Percentiles rank a stretch among this genome's conserved stretches.
Conservation (phyloP, 208 protist species). For the Crithidia fasciculata region DNA sequence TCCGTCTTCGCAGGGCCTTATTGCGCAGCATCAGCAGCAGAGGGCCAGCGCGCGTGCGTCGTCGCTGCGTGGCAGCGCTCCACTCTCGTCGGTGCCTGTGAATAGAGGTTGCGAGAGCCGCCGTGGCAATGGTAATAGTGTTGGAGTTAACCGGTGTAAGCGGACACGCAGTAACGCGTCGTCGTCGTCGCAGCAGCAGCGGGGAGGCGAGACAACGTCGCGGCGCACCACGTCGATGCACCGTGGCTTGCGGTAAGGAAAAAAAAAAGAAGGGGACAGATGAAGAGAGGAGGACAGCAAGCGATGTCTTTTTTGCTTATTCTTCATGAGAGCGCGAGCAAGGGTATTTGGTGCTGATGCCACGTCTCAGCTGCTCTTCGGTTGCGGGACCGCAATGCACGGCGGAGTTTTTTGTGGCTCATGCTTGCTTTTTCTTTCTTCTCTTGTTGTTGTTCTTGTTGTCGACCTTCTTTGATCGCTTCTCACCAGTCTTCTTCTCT, state of each 20-base stretch:
- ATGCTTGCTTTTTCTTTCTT: not conserved
- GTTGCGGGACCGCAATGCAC: no score
- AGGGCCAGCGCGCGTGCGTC: slow-evolving; percentile 19
- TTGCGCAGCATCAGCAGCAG: not conserved
- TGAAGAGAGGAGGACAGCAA: no score
- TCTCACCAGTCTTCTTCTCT: no score
- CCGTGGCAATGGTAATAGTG: not conserved
- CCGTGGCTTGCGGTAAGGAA: slow-evolving; percentile 2
- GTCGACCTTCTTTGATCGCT: no score
- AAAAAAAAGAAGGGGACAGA: not conserved
- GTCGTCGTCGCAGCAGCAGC: not conserved
- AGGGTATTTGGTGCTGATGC: no score
- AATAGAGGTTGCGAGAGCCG: slow-evolving; percentile 4
- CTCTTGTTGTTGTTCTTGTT: slow-evolving; percentile 19
- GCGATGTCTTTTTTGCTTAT: no score
- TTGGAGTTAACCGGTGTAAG: not conserved
- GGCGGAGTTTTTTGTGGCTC: not conserved
- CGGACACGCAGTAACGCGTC: slow-evolving; percentile 26
- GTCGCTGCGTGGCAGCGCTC: slow-evolving; percentile 22
- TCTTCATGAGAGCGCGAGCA: no score
- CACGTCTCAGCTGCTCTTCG: no score
- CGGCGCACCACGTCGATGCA: slow-evolving; percentile 18
- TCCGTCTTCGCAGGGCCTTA: not conserved
- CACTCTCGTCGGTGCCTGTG: slow-evolving; percentile 22
- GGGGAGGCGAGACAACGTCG: slow-evolving; percentile 2